Conservation (phyloP, 2,329 filamentous ascomycete genomes). For the Rhinocladiella mackenziei region DNA sequence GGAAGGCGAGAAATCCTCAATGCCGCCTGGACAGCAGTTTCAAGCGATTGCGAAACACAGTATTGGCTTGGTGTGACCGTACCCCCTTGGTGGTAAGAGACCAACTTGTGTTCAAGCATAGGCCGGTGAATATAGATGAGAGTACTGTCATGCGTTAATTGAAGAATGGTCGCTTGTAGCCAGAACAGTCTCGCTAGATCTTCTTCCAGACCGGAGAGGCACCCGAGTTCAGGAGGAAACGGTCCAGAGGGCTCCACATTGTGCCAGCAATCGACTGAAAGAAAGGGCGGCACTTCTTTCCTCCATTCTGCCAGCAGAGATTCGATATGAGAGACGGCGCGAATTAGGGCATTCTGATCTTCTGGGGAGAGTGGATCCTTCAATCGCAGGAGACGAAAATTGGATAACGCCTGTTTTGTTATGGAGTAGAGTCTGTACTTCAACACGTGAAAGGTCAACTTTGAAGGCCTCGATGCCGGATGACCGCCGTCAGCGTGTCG, state of each 20-base stretch:
- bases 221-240: neutral
- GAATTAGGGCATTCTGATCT: conserved; percentile 7
- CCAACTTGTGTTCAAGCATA: conserved; percentile 27
- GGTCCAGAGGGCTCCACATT: conserved; percentile 4
- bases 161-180: conserved; percentile 27
- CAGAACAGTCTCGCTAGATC: conserved; percentile 6
- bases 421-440: conserved; percentile 33
- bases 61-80: conserved; percentile 5
- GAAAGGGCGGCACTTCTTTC: conserved; percentile 4
- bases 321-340: conserved; percentile 8
- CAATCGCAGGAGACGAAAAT: conserved; percentile 29
- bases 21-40: conserved; percentile 30
- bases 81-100: conserved; percentile 5
- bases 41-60: conserved; percentile 13
- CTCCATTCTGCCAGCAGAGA: conserved; percentile 7
- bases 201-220: neutral
- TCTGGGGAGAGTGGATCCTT: conserved; percentile 7
- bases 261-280: conserved; percentile 1
- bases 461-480: conserved; percentile 2
- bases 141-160: conserved; percentile 30
- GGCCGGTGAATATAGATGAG: conserved; percentile 30
- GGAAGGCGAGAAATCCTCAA: conserved; percentile 33
- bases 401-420: conserved; percentile 29
- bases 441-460: conserved; percentile 30
- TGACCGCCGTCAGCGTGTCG: neutral